phyloP scores from a whole-genome alignment of 2,329 filamentous ascomycete genomes.

The Biscogniauxia sp. region DNA sequence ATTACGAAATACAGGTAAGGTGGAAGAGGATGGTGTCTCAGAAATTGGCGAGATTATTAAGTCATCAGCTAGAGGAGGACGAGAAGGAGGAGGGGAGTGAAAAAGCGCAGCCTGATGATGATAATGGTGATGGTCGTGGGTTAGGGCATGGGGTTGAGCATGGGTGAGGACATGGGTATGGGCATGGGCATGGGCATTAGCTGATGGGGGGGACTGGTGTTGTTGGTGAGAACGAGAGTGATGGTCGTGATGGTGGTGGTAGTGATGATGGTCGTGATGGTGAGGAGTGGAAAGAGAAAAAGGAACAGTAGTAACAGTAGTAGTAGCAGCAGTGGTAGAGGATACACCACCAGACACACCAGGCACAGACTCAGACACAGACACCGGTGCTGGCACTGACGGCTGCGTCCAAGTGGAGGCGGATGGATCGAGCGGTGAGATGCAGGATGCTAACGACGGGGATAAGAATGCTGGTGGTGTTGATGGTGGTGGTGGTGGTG shows the following conservation, averaged over 20 bases:
- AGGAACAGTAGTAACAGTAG: not conserved
- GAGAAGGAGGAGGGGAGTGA: not conserved
- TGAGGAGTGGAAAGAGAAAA: not conserved
- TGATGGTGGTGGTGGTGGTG: too few relatives aligned
- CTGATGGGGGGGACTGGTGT: not conserved
- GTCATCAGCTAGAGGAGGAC: conserved; percentile 23
- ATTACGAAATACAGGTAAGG: conserved; percentile 14
- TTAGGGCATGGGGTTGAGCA: conserved; percentile 1
- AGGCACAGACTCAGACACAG: too few relatives aligned
- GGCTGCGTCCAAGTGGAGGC: too few relatives aligned
- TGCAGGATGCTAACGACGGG: not conserved
- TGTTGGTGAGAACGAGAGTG: not conserved
- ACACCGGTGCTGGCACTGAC: too few relatives aligned
- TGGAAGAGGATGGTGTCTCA: conserved; percentile 26
- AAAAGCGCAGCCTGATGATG: not conserved
- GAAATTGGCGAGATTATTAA: conserved; percentile 34
- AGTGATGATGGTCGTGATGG: too few relatives aligned
- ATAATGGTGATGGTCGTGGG: not conserved
- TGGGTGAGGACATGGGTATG: not conserved
- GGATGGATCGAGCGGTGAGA: not conserved
- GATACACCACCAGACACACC: not conserved
- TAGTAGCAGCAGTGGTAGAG: not conserved
- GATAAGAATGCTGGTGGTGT: not conserved
- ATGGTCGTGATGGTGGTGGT: not conserved
- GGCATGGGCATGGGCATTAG: not conserved